Evolutionary conservation across 2,329 filamentous ascomycete genomes (phyloP), one percentile per base, ranked within the genome.

Genomic region (Alternaria metachromatica): DNA sequence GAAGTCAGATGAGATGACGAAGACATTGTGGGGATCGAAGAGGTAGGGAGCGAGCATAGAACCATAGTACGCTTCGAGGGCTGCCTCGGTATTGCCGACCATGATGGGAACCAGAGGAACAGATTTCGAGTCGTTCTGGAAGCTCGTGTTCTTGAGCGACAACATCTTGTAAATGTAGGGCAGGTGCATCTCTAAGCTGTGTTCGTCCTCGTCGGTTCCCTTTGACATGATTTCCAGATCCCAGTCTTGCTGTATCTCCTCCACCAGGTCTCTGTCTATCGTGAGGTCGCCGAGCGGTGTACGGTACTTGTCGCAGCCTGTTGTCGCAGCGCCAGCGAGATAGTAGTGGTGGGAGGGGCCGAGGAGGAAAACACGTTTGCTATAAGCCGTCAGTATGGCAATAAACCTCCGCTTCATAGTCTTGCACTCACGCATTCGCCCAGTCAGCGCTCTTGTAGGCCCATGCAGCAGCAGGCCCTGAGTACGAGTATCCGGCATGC

Each of bases 181-280:
- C 9, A 98, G 85, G 72, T 99, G 96, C 91, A 99, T 97, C 83
- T 99, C 96, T 2, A 98, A 87, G 55, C 93, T 97, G 81, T 99
- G 96, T 80, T 99, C 96, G 6, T 87, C 86, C 65, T 93, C 87
- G 74, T 99, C 96, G 6, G 89, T 84, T 5, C 83, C 74, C 18
- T 80, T 81, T 2, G 87, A 88, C 84, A 97, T 96, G 37, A 63
- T 62, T 37, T 77, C 69, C 7, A 79, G 65, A 4, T 55, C 57
- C 76, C 75, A 77, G 46, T 70, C 63, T 25, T 76, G 59, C 26
- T 72, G 65, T 58, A 79, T 75, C 56, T 85, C 83, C 18, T 86
- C 81, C 1, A 88, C 84, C 1, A 87, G 85, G 5, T 82, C 81
- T 8, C 77, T 82, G 76, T 96, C 93, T 30, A 96, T 84, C 0